Conservation (phyloP, 768 basidiomycete species). For the Podaxis carcinomalis region DNA sequence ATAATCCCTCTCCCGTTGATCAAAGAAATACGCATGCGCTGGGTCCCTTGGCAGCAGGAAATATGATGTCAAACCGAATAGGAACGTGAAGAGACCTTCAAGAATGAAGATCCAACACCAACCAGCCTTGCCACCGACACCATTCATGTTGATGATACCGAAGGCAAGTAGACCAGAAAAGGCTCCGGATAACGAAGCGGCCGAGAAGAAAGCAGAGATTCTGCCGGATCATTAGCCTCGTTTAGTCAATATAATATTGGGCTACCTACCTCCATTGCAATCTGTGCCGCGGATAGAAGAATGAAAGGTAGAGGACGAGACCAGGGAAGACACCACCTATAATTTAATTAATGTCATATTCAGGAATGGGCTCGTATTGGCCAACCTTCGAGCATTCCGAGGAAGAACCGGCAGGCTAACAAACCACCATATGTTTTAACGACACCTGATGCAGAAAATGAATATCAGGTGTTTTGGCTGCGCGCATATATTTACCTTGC, state of each 20-base stretch:
- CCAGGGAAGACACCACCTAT: constrained; percentile 56
- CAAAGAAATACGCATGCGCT: constrained; percentile 45
- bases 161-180: constrained; percentile 68
- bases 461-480: background rate
- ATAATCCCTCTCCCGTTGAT: constrained; percentile 43
- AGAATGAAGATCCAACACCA: constrained; percentile 73
- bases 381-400: constrained; percentile 45
- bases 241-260: background rate
- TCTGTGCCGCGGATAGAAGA: constrained; percentile 48
- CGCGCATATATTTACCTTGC: constrained; percentile 39
- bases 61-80: constrained; percentile 50
- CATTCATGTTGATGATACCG: constrained; percentile 62
- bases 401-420: constrained; percentile 46
- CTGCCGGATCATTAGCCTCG: constrained; percentile 26
- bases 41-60: constrained; percentile 36
- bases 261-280: constrained; percentile 41
- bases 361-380: background rate
- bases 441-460: constrained; percentile 31
- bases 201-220: constrained; percentile 45
- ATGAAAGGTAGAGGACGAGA: constrained; percentile 52
- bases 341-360: background rate
- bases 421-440: constrained; percentile 40
- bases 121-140: constrained; percentile 45
- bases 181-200: constrained; percentile 56
- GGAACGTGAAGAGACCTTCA: constrained; percentile 61